These are phyloP conservation scores for Lachancea nothofagi DNA, from an alignment of 805 yeast species.

Conservation along the genomic window DNA sequence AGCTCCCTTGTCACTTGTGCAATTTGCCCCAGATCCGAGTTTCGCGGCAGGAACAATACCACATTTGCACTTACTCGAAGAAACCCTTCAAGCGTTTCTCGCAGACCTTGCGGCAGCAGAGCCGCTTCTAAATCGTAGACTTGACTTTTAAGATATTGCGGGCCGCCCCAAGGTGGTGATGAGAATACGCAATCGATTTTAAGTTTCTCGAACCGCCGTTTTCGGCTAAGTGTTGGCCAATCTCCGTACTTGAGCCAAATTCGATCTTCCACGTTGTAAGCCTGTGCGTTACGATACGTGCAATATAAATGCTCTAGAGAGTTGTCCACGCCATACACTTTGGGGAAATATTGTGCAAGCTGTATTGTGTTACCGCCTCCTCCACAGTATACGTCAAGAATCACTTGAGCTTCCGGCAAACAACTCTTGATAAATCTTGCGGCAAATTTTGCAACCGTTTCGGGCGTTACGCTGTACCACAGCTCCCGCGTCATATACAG, in stretches of 20 bases:
- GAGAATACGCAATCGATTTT: conserved; percentile 45
- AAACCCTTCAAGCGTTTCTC: conserved; percentile 41
- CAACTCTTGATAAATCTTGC: conserved; percentile 50
- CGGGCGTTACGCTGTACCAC: conserved; percentile 90
- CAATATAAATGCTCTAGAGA: conserved; percentile 59
- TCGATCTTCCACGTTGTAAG: conserved; percentile 54
- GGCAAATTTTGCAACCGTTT: conserved; percentile 54
- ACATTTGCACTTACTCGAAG: conserved; percentile 41
- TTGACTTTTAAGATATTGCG: conserved; percentile 42
- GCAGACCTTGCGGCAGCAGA: conserved; percentile 45
- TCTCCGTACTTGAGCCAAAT: conserved; percentile 46
- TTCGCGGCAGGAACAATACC: conserved; percentile 60
- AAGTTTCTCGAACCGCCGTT: conserved; percentile 17
- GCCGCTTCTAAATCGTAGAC: conserved; percentile 42
- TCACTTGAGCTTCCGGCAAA: conserved; percentile 42
- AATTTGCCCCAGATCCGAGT: conserved; percentile 49
- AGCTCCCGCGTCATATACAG: conserved; percentile 63
- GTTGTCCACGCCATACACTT: conserved; percentile 58
- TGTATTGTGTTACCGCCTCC: conserved; percentile 86
- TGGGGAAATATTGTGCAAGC: conserved; percentile 53
- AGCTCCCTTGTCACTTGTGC: conserved; percentile 41
- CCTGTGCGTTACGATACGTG: conserved; percentile 55
- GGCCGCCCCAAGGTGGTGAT: conserved; percentile 93
- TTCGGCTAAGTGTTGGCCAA: conserved; percentile 33
- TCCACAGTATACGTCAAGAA: conserved; percentile 74